Evolutionary conservation across 176 grass and related monocot genomes (phyloP), one percentile per base, ranked within the genome.

Genomic region (Ensete ventricosum): DNA sequence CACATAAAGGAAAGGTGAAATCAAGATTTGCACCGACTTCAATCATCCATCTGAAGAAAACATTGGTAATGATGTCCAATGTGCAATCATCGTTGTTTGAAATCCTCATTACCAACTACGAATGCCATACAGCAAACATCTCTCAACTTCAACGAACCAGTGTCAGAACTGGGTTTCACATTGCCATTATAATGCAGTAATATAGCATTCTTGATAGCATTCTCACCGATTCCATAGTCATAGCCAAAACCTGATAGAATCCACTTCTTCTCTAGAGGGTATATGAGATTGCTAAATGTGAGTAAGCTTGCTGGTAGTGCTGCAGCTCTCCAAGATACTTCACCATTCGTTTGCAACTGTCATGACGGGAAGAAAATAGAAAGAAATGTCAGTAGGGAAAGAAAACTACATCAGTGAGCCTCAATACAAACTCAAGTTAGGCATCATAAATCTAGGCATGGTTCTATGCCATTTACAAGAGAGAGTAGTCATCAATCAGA

Each of bases 171-270:
- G n/a, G 93, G 93, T 79, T 96, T 96, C 93, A 92, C 88, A 50
- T 90, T 90, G 76, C 93, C 93, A 58, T 96, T 96, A 65, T 92
- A 96, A 79, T 96, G 93, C 79, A 96, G 81, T 20, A 83, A 82
- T 55, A 71, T 72, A 52, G 87, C 84, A 82, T n/a, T 87, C 64
- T 67, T 82, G 22, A 71, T 55, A 59, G 12, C 52, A 78, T 90
- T 79, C 73, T 79, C 83, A 69, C 82, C 63, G 60, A 92, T 73
- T 79, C 80, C 83, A 50, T 86, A 96, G 71, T 96, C 80, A 86
- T 90, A 90, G 50, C 93, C 93, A 74, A 96, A 85, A 20, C 83
- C 93, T 76, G 89, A 90, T 77, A 90, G 53, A 65, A 78, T 88
- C 79, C 91, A 78, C 20, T 52, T 76, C 71, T 88, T 85, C 82